Base-by-base conservation (phyloP, 371 early-diverging fungal genomes). In the Saksenaea oblongispora region DNA sequence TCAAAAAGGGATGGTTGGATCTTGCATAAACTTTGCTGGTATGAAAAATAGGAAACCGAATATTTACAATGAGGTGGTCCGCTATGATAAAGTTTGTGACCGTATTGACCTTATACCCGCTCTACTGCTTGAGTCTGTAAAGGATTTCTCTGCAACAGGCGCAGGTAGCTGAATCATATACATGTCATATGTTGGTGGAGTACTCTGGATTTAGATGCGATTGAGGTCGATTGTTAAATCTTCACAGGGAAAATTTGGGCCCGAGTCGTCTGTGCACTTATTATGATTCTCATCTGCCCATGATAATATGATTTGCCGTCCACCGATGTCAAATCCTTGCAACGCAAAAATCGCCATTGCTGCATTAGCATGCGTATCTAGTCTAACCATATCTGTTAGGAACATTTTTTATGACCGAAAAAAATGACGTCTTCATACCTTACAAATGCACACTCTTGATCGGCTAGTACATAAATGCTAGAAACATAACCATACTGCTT, bases 371-470 rank as follows among this genome's bases (percentile, higher is more conserved):
- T 94, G 94, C 7, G 91, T 80, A 68, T 92, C 92, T 62, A 94
- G 75, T 63, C 85, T 88, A 34, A 54, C 26, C 0, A 47, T 18
- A 22, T 47, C 9, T 8, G 18, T 15, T 10, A 44, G 11, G 7
- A 17, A 10, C n/a, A n/a, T n/a, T n/a, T 24, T 18, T 11, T 13
- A 44, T n/a, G 1, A 62, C 51, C n/a, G 18, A 26, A 14, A 24
- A 44, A 17, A 31, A 35, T 28, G 7, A 0, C 4, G 13, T 17
- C 8, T 7, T 24, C 69, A 66, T 71, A 86, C 87, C 88, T 91
- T 61, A 95, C 83, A 72, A 94, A 94, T 5, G 91, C 94, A 71
- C 86, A 93, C 14, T 94, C 94, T 37, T 91, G 89, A 57, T 95
- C 95, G 18, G 85, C 77, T 73, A 93, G 94, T 74, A 95, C 75